Evolutionary conservation across 2,329 filamentous ascomycete genomes (phyloP).

Genomic region (Colletotrichum sublineola): DNA sequence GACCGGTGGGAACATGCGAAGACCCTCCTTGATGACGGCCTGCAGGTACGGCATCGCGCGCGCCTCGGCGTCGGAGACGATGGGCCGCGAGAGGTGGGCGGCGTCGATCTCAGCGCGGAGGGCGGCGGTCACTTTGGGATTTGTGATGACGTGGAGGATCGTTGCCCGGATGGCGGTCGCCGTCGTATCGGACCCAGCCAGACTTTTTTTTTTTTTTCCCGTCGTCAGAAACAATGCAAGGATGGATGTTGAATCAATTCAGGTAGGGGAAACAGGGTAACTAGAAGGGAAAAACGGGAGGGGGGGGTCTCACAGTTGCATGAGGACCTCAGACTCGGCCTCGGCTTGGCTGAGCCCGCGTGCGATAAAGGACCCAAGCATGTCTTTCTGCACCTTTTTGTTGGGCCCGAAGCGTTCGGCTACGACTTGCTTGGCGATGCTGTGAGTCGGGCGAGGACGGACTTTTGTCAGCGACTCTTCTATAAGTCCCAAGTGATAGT

Average conservation of each 20-base stretch:
- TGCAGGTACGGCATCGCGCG: constrained; percentile 59
- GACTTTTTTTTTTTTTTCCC: constrained; percentile 47
- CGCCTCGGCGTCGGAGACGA: constrained; percentile 52
- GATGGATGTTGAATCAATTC: constrained; percentile 49
- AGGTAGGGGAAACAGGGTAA: no score
- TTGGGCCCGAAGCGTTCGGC: constrained; percentile 60
- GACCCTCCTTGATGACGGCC: constrained; percentile 65
- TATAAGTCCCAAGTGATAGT: background rate
- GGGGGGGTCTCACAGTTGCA: constrained; percentile 50
- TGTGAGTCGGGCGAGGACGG: constrained; percentile 37
- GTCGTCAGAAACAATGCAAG: constrained; percentile 50
- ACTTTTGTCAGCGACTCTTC: background rate
- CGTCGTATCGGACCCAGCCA: constrained; percentile 71
- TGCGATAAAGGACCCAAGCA: constrained; percentile 61
- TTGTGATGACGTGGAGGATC: constrained; percentile 66
- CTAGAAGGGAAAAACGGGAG: no score
- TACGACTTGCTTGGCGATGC: constrained; percentile 60
- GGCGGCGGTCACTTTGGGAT: constrained; percentile 59
- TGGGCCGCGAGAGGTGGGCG: constrained; percentile 21
- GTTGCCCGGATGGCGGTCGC: constrained; percentile 67
- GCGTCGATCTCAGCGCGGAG: constrained; percentile 61
- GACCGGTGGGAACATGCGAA: constrained; percentile 56
- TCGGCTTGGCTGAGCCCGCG: constrained; percentile 55
- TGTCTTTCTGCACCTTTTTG: constrained; percentile 61
- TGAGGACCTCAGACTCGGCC: constrained; percentile 59